Conservation (phyloP, 2,329 filamentous ascomycete species). For the Alternaria dauci region DNA sequence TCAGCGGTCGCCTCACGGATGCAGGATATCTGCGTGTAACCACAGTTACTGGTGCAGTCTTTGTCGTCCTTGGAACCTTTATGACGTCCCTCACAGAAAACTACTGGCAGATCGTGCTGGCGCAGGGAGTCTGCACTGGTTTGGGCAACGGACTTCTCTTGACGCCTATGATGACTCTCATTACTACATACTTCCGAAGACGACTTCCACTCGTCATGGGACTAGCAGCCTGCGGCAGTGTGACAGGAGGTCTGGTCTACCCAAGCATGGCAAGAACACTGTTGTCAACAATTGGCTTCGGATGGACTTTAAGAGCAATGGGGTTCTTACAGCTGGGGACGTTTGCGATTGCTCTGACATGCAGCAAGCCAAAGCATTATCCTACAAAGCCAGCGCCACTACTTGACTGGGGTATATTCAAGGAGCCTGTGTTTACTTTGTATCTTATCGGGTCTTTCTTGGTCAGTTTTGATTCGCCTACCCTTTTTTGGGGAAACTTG, state of each 20-base stretch:
- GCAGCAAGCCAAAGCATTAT: background rate
- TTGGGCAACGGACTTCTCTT: conserved; percentile 29
- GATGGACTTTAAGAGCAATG: conserved; percentile 67
- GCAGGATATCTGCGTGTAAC: conserved; percentile 56
- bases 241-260: conserved; percentile 27
- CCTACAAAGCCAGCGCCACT: background rate
- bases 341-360: background rate
- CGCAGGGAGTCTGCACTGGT: conserved; percentile 36
- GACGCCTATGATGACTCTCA: background rate
- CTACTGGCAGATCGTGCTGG: conserved; percentile 55
- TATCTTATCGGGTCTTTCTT: background rate
- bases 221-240: conserved; percentile 22
- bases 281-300: conserved; percentile 52
- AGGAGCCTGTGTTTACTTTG: background rate
- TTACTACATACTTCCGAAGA: conserved; percentile 3
- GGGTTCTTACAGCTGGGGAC: conserved; percentile 45
- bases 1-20: conserved; percentile 58
- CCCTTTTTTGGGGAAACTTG: background rate
- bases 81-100: conserved; percentile 53
- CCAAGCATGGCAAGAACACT: conserved; percentile 20
- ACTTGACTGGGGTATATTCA: background rate
- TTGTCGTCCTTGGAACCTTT: conserved; percentile 57
- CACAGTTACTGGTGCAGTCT: conserved; percentile 48
- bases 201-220: conserved; percentile 11
- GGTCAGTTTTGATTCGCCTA: background rate